Percentiles rank a stretch among this genome's conserved stretches.
These are phyloP conservation scores for Plasmodium vivax DNA, from an alignment of 169 alveolate species.

Conservation along the genomic window DNA sequence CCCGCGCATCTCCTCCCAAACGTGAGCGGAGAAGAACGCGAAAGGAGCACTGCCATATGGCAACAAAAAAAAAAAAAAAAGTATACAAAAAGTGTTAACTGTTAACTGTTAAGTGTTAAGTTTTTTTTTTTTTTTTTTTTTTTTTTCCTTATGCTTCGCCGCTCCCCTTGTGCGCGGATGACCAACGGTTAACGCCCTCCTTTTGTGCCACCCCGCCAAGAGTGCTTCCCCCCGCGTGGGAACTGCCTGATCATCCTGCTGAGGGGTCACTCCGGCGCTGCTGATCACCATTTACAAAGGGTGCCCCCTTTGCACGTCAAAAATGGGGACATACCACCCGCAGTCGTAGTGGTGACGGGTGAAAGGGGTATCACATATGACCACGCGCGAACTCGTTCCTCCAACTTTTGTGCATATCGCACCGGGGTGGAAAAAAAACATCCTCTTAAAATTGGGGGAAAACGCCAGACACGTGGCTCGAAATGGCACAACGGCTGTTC, in stretches of 20 bases:
- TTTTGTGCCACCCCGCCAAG: neutral
- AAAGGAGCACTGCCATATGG: neutral
- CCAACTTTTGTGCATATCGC: neutral
- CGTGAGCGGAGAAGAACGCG: neutral
- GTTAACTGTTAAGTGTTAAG: too few relatives aligned
- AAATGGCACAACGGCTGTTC: neutral
- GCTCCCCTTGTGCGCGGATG: neutral
- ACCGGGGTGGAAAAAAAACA: neutral
- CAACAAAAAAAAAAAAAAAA: too few relatives aligned
- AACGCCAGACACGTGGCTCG: neutral
- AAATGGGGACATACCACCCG: neutral
- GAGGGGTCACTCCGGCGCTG: neutral
- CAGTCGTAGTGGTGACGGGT: neutral
- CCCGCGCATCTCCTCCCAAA: neutral
- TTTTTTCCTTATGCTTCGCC: neutral
- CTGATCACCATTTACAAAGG: neutral
- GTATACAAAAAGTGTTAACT: too few relatives aligned
- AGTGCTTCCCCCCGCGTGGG: neutral
- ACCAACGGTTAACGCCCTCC: neutral
- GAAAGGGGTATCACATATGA: neutral
- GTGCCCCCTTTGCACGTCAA: neutral
- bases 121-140: too few relatives aligned
- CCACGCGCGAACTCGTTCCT: neutral
- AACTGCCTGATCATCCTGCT: neutral
- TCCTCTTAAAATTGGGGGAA: neutral